Percentiles rank a stretch among this genome's conserved stretches.
Conservation (phyloP, 805 yeast species). For the Starmerella gropengiesseri region DNA sequence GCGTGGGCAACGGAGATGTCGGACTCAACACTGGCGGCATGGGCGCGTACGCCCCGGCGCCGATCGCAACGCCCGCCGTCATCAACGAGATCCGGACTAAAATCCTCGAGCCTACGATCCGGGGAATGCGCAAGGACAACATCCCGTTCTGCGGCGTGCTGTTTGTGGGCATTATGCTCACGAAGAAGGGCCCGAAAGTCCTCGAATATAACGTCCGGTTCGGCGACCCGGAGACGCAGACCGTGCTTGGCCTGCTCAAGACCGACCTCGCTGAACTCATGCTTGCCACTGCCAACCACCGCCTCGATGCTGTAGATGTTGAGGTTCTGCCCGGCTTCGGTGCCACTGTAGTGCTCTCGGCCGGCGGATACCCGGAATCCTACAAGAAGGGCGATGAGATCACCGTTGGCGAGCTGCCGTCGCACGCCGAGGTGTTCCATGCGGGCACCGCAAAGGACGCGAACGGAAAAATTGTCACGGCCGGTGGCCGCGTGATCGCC, state of each 20-base stretch:
- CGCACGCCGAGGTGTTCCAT: constrained; percentile 71
- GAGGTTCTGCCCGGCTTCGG: constrained; percentile 45
- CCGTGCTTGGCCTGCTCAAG: constrained; percentile 78
- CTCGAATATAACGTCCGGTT: constrained; percentile 95
- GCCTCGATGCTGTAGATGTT: constrained; percentile 73
- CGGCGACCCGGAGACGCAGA: constrained; percentile 99
- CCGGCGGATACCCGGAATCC: constrained; percentile 90
- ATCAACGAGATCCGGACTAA: constrained; percentile 56
- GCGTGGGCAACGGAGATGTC: constrained; percentile 83
- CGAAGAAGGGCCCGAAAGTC: constrained; percentile 83
- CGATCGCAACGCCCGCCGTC: constrained; percentile 72
- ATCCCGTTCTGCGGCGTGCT: constrained; percentile 91
- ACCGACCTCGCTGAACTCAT: constrained; percentile 91
- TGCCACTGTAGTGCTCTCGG: constrained; percentile 91
- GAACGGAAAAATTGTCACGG: constrained; percentile 58
- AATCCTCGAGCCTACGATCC: constrained; percentile 83
- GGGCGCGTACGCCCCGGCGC: constrained; percentile 99
- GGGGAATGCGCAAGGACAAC: constrained; percentile 93
- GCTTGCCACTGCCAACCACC: constrained; percentile 87
- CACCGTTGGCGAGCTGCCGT: constrained; percentile 38
- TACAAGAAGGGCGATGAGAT: constrained; percentile 83
- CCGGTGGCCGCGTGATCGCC: constrained; percentile 97
- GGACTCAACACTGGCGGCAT: constrained; percentile 98
- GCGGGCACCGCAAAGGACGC: constrained; percentile 69
- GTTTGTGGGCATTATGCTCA: constrained; percentile 89